phyloP scores from a whole-genome alignment of 2,329 filamentous ascomycete genomes.

The Claviceps paspali region DNA sequence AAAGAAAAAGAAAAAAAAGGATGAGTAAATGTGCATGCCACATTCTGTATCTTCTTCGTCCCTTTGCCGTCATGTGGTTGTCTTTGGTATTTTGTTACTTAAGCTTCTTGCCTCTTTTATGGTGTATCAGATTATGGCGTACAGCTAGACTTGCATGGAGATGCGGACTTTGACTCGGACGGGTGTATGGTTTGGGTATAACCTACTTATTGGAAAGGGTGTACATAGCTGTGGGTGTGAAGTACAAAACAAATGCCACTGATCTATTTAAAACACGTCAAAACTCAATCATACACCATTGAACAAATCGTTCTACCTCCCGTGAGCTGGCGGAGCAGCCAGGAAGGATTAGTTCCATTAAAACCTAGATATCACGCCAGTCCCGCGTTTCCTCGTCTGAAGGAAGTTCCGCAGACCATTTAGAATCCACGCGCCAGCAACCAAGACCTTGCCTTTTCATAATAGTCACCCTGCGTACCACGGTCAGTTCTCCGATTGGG shows the following conservation, averaged over 20 bases:
- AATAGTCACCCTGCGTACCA: slow-evolving; percentile 17
- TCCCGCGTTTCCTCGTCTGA: background rate
- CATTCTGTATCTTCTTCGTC: background rate
- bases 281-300: slow-evolving; percentile 6
- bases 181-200: slow-evolving; percentile 4
- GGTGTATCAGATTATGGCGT: slow-evolving; percentile 9
- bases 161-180: slow-evolving; percentile 7
- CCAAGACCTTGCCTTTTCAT: slow-evolving; percentile 17
- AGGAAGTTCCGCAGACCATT: background rate
- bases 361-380: background rate
- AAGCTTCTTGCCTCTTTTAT: background rate
- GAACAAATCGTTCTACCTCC: slow-evolving; percentile 5
- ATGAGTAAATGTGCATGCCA: slow-evolving; percentile 1
- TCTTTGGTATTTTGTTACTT: background rate
- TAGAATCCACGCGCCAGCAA: slow-evolving; percentile 21
- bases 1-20: background rate
- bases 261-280: background rate
- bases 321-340: slow-evolving; percentile 4
- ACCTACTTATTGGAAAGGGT: slow-evolving; percentile 6
- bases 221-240: slow-evolving; percentile 12
- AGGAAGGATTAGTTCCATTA: slow-evolving; percentile 4
- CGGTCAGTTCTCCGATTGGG: slow-evolving; percentile 1
- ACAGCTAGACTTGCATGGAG: slow-evolving; percentile 11
- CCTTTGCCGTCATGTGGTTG: background rate
- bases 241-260: slow-evolving; percentile 12